Percentiles rank a stretch among this genome's conserved stretches.
phyloP scores from a whole-genome alignment of 2,329 filamentous ascomycete genomes.

The Aspergillus spinulosporus region DNA sequence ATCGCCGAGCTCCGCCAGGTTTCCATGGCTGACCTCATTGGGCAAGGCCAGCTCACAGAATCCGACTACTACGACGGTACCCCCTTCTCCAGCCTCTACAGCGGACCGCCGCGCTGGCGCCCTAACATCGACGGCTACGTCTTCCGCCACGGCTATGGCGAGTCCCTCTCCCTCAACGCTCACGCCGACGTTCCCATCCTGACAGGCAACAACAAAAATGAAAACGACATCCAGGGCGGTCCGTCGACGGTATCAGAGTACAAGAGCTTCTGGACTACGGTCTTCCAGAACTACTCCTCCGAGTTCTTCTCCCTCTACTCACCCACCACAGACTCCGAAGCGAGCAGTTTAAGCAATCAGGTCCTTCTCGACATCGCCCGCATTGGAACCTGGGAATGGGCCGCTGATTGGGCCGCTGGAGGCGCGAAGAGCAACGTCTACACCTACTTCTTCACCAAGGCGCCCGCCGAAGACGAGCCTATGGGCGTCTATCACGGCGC shows the following conservation, averaged over 20 bases:
- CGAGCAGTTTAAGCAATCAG: slow-evolving; percentile 24
- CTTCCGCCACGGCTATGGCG: slow-evolving; percentile 26
- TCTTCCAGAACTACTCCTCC: slow-evolving; percentile 23
- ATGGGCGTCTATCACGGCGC: slow-evolving; percentile 32
- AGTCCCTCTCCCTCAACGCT: slow-evolving; percentile 18
- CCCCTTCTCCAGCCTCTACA: slow-evolving; percentile 24
- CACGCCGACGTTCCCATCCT: slow-evolving; percentile 31
- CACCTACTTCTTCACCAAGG: slow-evolving; percentile 33
- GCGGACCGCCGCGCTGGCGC: slow-evolving; percentile 30
- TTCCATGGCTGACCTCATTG: slow-evolving; percentile 39
- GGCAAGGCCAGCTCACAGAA: slow-evolving; percentile 21
- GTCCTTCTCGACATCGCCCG: slow-evolving; percentile 28
- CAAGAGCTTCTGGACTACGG: slow-evolving; percentile 18
- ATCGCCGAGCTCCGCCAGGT: slow-evolving; percentile 44
- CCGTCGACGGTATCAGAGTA: slow-evolving; percentile 17
- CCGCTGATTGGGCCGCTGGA: slow-evolving; percentile 27
- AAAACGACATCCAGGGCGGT: slow-evolving; percentile 21
- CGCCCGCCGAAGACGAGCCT: slow-evolving; percentile 26
- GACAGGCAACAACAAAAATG: slow-evolving; percentile 34
- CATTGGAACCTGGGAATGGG: slow-evolving; percentile 29
- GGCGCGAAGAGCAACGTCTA: slow-evolving; percentile 28
- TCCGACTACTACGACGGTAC: slow-evolving; percentile 25
- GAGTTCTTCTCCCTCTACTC: slow-evolving; percentile 28
- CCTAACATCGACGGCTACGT: slow-evolving; percentile 34
- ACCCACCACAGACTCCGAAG: slow-evolving; percentile 22